Evolutionary conservation across 2,329 filamentous ascomycete genomes (phyloP), one percentile per base, ranked within the genome.

Genomic region (Aspergillus sp.): DNA sequence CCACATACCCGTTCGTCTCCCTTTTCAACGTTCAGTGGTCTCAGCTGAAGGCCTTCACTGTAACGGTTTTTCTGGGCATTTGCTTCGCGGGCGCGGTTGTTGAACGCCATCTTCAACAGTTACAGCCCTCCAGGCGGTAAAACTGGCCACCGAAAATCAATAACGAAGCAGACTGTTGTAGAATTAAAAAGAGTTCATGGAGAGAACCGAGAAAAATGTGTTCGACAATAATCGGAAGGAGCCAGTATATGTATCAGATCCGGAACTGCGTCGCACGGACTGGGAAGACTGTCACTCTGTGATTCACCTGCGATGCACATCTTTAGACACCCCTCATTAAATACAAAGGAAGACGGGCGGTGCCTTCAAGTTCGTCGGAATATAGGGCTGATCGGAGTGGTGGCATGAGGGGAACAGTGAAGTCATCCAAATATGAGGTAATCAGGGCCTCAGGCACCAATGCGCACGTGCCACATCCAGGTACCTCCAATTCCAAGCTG

Each of bases 1-100:
- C 22, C n/a, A 68, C 75, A 58, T 65, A 77, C 75, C 62, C 74
- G 67, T 59, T 71, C 55, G 8, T 62, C 47, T 19, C 66, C 64
- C 45, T 64, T 68, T 57, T 76, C 73, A 3, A 73, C 61, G 66
- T 71, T 70, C 41, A 75, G 53, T 5, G 68, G 57, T 60, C 60
- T 66, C 56, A 62, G 68, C 54, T 61, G 69, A 54, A 68, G 66
- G 64, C 65, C 67, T 59, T 67, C 61, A 57, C 64, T 53, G 13
- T 58, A 51, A 17, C 60, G 60, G 47, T 41, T 13, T 50, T 58
- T 61, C 34, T 48, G 53, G 12, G 47, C 30, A n/a, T 30, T 22
- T 15, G 50, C 45, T 20, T 40, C 44, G 30, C 53, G 48, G 44
- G 42, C 54, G 8, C 55, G 30, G 37, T 54, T 61, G 46, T 56